Conservation (phyloP, 352 stramenopile species). For the Globisporangium apiculatum region DNA sequence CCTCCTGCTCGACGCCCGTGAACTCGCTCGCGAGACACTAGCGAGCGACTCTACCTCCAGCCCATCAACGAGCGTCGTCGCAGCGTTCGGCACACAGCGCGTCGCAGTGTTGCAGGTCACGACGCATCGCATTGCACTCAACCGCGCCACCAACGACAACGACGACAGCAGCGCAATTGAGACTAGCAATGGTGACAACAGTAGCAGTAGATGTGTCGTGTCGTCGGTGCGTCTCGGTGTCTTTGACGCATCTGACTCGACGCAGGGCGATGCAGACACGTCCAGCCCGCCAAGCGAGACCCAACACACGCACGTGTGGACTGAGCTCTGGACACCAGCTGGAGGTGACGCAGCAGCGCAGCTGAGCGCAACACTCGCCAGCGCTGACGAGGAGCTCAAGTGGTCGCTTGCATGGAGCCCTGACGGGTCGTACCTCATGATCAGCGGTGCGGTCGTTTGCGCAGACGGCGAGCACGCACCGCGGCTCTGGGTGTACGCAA, state of each 20-base stretch:
- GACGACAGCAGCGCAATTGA: neutral
- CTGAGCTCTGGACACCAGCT: neutral
- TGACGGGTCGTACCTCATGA: conserved; percentile 40
- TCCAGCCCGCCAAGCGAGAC: neutral
- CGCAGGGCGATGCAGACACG: neutral
- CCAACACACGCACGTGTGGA: neutral
- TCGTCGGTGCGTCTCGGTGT: neutral
- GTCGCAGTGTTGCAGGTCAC: conserved; percentile 21
- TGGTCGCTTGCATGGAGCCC: conserved; percentile 50
- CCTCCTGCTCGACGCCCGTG: conserved; percentile 30
- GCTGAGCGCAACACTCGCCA: neutral
- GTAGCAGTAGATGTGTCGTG: neutral
- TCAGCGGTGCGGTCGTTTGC: conserved; percentile 22
- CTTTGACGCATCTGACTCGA: neutral
- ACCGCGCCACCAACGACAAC: neutral
- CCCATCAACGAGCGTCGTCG: conserved; percentile 9
- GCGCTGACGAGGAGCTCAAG: neutral
- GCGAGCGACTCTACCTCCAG: neutral
- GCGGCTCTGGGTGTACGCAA: conserved; percentile 40
- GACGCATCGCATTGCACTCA: neutral
- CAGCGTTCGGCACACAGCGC: conserved; percentile 15
- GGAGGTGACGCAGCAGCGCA: neutral
- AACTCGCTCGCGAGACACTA: conserved; percentile 19
- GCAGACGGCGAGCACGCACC: conserved; percentile 9
- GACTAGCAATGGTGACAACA: neutral